Conservation (phyloP, 192 early-diverging fungal species). For the Haplosporangium gracile region DNA sequence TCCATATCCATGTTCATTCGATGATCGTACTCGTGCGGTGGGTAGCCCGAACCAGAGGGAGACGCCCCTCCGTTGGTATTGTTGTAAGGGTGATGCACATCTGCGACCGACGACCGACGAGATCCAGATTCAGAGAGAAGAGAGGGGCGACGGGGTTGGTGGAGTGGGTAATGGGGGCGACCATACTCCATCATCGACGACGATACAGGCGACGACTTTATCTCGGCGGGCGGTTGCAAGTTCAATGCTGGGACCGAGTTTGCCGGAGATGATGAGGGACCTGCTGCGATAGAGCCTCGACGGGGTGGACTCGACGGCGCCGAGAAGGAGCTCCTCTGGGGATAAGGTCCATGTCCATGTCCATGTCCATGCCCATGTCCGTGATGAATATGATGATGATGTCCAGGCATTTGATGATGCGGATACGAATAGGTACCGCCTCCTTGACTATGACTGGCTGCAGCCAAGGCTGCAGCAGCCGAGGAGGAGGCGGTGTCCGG, state of each 20-base stretch:
- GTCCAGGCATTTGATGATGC: conserved; percentile 14
- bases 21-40: conserved; percentile 36
- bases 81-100: conserved; percentile 19
- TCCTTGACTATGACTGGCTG: background rate
- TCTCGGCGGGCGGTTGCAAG: conserved; percentile 36
- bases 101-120: conserved; percentile 37
- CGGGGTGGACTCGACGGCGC: conserved; percentile 60
- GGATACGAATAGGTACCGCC: conserved; percentile 19
- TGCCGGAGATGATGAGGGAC: background rate
- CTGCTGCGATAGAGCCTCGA: conserved; percentile 31
- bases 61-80: background rate
- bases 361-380: conserved; percentile 32
- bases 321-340: conserved; percentile 58
- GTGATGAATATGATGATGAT: conserved; percentile 31
- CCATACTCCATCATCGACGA: conserved; percentile 15
- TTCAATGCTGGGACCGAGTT: conserved; percentile 26
- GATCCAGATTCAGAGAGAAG: conserved; percentile 24
- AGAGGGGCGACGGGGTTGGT: conserved; percentile 41
- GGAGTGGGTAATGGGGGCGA: conserved; percentile 32
- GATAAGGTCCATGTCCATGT: conserved; percentile 30
- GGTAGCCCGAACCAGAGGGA: background rate
- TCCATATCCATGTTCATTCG: conserved; percentile 46
- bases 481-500: conserved; percentile 36
- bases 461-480: background rate
- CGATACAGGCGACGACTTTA: conserved; percentile 23